Evolutionary conservation across 495 filamentous ascomycete species (phyloP), one percentile per base, ranked within the genome.

Genomic region (Penicillium crystallinum): DNA sequence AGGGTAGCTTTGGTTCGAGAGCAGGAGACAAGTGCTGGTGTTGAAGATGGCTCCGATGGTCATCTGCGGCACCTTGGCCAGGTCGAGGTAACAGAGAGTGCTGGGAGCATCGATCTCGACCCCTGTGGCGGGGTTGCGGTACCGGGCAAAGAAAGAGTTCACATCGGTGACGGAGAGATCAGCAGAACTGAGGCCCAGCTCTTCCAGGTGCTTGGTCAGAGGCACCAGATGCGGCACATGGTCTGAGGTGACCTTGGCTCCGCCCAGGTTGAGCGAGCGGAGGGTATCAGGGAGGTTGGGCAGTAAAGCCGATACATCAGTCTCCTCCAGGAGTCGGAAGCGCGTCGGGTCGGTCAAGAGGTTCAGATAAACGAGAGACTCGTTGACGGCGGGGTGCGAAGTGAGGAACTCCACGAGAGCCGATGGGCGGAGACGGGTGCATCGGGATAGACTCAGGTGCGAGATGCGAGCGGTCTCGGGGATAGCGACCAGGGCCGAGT

Each of bases 381-480:
- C 70, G 39, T 72, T 77, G 18, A 81, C 85, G 10, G 88, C 84
- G 1, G 88, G 86, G 65, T 95, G 89, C 29, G 78, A 81, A 19
- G 78, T 73, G 49, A 95, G 60, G 61, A 93, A 92, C 42, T 87
- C 75, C 33, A 91, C 84, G 22, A 92, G 77, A 12, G 65, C 77
- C 12, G 77, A 68, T 0, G 86, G 84, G n/a, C 80, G 78, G 46
- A 95, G 77, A 18, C 81, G 72, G 11, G 78, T 84, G 76, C 90
- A 93, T 57, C 85, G 87, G 39, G 84, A 84, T 31, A 95, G 68
- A 56, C 90, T 90, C 39, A 95, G 74, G 63, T 95, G 90, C 14
- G 88, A 90, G 55, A 93, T 80, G 49, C 68, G 73, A 7, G 90
- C 89, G 7, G 83, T 84, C 14, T 77, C 58, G 2, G 89, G 88